Base-by-base conservation (phyloP, 176 grass and related monocot genomes). In the Puya raimondii region DNA sequence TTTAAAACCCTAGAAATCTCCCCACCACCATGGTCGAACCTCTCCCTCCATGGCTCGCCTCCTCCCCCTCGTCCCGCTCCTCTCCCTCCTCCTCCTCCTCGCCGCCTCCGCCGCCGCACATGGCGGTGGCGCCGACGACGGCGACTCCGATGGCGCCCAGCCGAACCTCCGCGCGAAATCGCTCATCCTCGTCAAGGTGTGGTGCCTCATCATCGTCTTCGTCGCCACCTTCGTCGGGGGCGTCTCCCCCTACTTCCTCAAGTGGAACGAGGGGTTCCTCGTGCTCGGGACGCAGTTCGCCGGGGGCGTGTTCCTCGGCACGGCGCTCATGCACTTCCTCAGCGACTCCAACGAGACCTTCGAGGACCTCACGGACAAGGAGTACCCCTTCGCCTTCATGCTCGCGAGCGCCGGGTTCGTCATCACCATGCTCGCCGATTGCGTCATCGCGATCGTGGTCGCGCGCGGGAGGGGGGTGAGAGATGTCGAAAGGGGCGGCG, bases 321-420 rank as follows among this genome's bases (percentile, higher is more conserved):
- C 92, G 2, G 92, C 92, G 23, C 79, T 92, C 72, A 92, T 96
- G 78, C 92, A 96, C 71, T 92, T 96, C 79, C 87, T 96, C 81
- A 85, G 84, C 86, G 88, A 96, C 64, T 72, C 92, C 22, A 13
- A 87, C 76, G 86, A 89, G 81, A 89, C 88, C 3, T 96, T 96
- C 75, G 70, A 1, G 53, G 88, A 87, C 76, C 75, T 96, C 11
- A 83, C 92, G 2, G 48, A 73, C 58, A 76, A 50, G 49, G 72
- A 47, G 0, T 96, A 96, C 75, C 92, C 92, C 0, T 96, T 80
- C 75, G 88, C 92, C 0, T 89, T 85, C 84, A 89, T 92, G 92
- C 86, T 96, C 71, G 81, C 92, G 13, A 76, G 86, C 74, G 79
- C 81, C 1, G 92, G 92, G 0, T 96, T 83, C 74, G 78, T 85